Evolutionary conservation across 495 filamentous ascomycete species (phyloP), one percentile per base, ranked within the genome.

Genomic region (Elaphomyces granulatus): DNA sequence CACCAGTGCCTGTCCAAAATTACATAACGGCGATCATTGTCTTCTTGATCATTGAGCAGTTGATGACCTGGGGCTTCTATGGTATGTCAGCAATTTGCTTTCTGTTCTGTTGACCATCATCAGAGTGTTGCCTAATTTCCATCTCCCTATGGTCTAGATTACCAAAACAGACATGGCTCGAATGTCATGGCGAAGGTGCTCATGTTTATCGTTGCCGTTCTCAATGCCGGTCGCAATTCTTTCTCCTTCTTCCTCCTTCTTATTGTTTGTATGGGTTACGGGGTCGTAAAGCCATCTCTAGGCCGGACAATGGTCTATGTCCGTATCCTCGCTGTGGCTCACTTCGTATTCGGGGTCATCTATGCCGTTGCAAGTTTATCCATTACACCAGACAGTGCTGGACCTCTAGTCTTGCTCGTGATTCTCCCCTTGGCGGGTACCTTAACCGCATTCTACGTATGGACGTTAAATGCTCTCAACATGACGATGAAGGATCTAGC

Each of bases 211-310:
- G 92, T 94, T 7, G 83, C 86, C 39, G 67, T 96, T 34, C 72
- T 99, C 15, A 95, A 94, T 56, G 90, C 90, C 4, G 84, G 74
- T 32, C 75, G 90, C 41, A 99, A 96, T 54, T 92, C 87, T 0
- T 95, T 99, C 58, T 95, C 87, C 16, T 99, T 99, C 69, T 96
- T 99, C 68, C 72, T 99, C 20, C 78, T 99, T 1, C 78, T 99
- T 19, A 99, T 99, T 42, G 90, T 96, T 17, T 99, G 90, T 59
- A 96, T 99, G 90, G 90, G 90, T 34, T 99, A 99, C 47, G 90
- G 90, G 51, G 90, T 99, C 16, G 90, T 96, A 44, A 95, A 95
- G 58, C 88, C 79, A 4, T 83, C 77, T n/a, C 69, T 99, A 2
- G 90, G 90, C 40, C 77, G 80, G 45, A 85, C 86, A 2, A 99